Evolutionary conservation across 139 green algal genomes (phyloP).

Genomic region (Chlamydomonas sphaeroides): DNA sequence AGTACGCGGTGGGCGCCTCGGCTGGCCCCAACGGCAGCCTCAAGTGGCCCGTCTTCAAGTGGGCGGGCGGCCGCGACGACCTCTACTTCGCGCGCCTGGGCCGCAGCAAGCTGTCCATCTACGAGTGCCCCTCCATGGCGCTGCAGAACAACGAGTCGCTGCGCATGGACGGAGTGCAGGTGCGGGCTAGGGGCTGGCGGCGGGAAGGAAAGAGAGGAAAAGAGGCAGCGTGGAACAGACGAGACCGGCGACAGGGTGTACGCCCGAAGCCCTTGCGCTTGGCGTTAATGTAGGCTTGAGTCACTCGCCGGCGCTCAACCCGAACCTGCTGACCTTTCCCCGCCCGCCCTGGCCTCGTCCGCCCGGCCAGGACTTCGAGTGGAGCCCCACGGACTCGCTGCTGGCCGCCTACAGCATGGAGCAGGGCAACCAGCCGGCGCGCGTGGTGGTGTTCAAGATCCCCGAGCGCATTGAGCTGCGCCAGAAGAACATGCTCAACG

Average conservation of each 20-base stretch:
- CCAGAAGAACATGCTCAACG: conserved; percentile 98
- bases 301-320: no score
- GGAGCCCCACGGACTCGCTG: conserved; percentile 88
- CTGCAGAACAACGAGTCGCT: conserved; percentile 95
- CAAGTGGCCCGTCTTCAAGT: conserved; percentile 94
- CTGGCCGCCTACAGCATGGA: conserved; percentile 90
- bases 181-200: neutral
- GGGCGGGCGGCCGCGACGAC: conserved; percentile 82
- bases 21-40: conserved; percentile 69
- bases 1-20: conserved; percentile 78
- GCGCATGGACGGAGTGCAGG: conserved; percentile 87
- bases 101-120: conserved; percentile 70
- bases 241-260: no score
- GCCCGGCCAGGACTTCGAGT: conserved; percentile 89
- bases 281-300: neutral
- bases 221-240: no score
- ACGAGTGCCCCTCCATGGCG: conserved; percentile 75
- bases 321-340: no score
- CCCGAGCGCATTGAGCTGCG: conserved; percentile 87
- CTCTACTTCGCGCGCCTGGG: conserved; percentile 90
- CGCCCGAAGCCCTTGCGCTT: no score
- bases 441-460: conserved; percentile 81
- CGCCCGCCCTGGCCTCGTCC: no score
- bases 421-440: conserved; percentile 85
- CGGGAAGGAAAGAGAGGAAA: no score